phyloP scores from a whole-genome alignment of 768 basidiomycete species.

The Crepidotus variabilis region DNA sequence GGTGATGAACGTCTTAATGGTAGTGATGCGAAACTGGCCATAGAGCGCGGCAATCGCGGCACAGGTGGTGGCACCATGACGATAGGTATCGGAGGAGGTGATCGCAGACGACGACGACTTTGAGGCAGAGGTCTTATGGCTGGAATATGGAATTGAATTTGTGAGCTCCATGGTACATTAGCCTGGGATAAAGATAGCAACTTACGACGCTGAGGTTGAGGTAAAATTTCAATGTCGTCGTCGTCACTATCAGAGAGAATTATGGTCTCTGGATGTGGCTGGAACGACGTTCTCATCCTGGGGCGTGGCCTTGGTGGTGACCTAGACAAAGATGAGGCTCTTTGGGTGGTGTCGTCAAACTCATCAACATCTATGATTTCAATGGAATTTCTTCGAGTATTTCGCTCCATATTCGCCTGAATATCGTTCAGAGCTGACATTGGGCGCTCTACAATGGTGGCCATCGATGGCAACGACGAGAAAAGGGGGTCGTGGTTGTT shows the following conservation, averaged over 20 bases:
- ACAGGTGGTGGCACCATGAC: conserved; percentile 47
- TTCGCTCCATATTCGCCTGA: conserved; percentile 13
- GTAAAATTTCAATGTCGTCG: conserved; percentile 21
- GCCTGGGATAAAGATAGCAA: conserved; percentile 10
- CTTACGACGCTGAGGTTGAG: conserved; percentile 11
- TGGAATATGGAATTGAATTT: neutral
- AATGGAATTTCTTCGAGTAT: conserved; percentile 21
- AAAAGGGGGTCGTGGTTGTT: conserved; percentile 20
- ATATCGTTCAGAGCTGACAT: conserved; percentile 20
- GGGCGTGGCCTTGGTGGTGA: conserved; percentile 3
- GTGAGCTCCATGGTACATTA: conserved; percentile 5
- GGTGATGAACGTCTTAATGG: conserved; percentile 32
- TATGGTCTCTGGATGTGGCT: conserved; percentile 26
- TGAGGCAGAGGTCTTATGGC: neutral
- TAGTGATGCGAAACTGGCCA: conserved; percentile 30
- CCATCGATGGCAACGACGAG: conserved; percentile 20
- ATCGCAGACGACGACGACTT: conserved; percentile 4
- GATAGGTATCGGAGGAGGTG: conserved; percentile 43
- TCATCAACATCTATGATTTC: conserved; percentile 48
- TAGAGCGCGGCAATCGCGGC: conserved; percentile 42
- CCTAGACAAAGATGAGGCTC: conserved; percentile 7
- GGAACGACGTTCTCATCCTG: conserved; percentile 3
- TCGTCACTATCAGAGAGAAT: conserved; percentile 37
- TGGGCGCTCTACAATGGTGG: conserved; percentile 26
- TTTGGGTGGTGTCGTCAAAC: conserved; percentile 12